Percentiles rank a stretch among this genome's conserved stretches.
Conservation (phyloP, 2,329 filamentous ascomycete genomes). For the Scedosporium aurantiacum region DNA sequence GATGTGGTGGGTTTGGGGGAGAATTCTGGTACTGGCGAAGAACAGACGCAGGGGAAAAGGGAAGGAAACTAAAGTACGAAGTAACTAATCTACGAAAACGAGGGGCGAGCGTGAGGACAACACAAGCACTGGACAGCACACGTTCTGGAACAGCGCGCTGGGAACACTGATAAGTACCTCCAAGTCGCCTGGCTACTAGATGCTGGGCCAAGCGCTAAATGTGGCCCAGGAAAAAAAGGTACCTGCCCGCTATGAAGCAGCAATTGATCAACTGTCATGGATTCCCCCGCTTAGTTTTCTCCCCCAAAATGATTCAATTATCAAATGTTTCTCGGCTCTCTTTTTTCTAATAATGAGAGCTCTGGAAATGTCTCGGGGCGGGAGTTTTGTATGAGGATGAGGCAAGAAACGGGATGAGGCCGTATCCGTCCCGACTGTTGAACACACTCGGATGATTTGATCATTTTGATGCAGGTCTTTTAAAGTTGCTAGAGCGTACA, state of each 20-base stretch:
- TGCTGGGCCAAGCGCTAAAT: too few relatives aligned
- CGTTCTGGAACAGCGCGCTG: background rate
- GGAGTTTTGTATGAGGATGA: background rate
- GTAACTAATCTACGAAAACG: conserved; percentile 2
- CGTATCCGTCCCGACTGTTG: background rate
- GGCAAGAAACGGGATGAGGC: background rate
- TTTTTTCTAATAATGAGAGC: background rate
- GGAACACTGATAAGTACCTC: background rate
- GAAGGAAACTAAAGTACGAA: background rate
- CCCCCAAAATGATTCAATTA: too few relatives aligned
- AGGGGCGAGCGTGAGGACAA: background rate
- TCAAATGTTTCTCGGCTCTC: too few relatives aligned
- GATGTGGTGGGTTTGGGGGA: background rate
- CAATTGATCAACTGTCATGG: too few relatives aligned
- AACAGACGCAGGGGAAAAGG: conserved; percentile 4
- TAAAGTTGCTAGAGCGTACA: background rate
- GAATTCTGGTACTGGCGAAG: background rate
- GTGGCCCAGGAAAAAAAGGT: too few relatives aligned
- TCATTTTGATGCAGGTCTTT: background rate
- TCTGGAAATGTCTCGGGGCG: background rate
- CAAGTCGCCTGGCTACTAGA: too few relatives aligned
- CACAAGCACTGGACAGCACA: too few relatives aligned
- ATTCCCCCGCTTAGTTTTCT: too few relatives aligned
- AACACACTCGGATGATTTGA: background rate
- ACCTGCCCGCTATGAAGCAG: too few relatives aligned